phyloP scores from a whole-genome alignment of 257 asterid genomes.

The Lycium ferocissimum region DNA sequence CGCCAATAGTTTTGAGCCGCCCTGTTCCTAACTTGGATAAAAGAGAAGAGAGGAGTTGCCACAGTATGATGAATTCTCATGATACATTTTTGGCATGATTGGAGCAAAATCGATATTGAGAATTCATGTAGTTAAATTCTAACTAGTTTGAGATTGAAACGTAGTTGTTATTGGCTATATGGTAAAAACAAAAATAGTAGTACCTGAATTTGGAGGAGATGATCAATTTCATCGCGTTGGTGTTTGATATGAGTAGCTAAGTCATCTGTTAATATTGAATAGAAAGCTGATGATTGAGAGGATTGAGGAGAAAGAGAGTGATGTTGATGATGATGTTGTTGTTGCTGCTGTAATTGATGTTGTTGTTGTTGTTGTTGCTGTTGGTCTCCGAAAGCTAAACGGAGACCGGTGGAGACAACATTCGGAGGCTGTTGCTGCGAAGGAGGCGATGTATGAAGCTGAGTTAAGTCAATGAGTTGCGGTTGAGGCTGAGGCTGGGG shows the following conservation, averaged over 20 bases:
- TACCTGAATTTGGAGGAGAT: slow-evolving; percentile 37
- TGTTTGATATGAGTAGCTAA: slow-evolving; percentile 47
- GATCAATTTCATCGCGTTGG: slow-evolving; percentile 52
- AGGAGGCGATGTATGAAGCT: slow-evolving; percentile 36
- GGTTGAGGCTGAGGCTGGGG: slow-evolving; percentile 35
- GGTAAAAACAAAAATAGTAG: too few species aligned
- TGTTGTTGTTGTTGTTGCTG: slow-evolving; percentile 33
- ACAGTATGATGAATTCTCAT: neutral
- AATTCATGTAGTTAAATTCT: neutral
- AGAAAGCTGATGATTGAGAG: slow-evolving; percentile 47
- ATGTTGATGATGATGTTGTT: slow-evolving; percentile 24
- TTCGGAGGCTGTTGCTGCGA: slow-evolving; percentile 32
- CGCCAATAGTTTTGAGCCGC: too few species aligned
- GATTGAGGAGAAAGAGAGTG: slow-evolving; percentile 47
- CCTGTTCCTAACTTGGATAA: neutral
- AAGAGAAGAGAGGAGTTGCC: neutral
- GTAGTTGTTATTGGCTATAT: neutral
- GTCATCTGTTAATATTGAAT: slow-evolving; percentile 44
- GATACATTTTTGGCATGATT: neutral
- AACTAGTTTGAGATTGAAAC: neutral
- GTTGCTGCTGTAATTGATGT: slow-evolving; percentile 13
- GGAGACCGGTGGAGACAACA: slow-evolving; percentile 54
- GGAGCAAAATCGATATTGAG: neutral
- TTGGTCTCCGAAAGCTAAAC: slow-evolving; percentile 44
- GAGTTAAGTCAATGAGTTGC: slow-evolving; percentile 45